Base-by-base conservation (phyloP, 345 rosid species). In the Syzygium jambos region DNA sequence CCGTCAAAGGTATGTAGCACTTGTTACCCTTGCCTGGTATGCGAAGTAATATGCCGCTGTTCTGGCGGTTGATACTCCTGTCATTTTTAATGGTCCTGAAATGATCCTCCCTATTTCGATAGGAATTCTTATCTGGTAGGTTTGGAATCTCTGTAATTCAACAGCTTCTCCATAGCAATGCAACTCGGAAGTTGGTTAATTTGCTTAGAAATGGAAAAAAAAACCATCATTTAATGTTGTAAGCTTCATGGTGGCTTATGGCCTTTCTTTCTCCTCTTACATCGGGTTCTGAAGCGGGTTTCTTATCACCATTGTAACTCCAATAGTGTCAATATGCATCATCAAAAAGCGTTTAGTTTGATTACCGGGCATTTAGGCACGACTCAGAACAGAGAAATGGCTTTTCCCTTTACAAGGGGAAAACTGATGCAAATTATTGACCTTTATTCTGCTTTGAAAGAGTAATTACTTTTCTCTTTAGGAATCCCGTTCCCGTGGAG, bases 1-100 rank as follows among this genome's bases (percentile, higher is more conserved):
- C 89, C 98, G 95, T 86, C 96, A 93, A 89, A 96, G 99, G 99
- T 98, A 93, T 90, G 96, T 91, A 73, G 77, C 86, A 56, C 88
- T 52, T 89, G 88, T 15, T 85, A 19, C 55, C 11, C 1, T 54
- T 57, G 17, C 57, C 57, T 13, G 86, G 49, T 12, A 29, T 30
- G 86, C 16, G 23, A 54, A 52, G 86, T 34, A 54, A 30, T 51
- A 29, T 54, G 51, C 57, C 34, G 30, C 57, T 52, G 49, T 52
- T 54, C 7, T 14, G 61, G 86, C 51, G 9, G 49, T 57, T 85
- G 61, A 57, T 85, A 38, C 19, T 73, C 82, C 49, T 43, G 43
- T 73, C 82, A 73, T 21, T 38, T 25, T 73, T 73, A 73, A 73
- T 38, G 82, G 82, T 73, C 82, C 38, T 38, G 49, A 73, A 49